A percentile compares a stretch with the other conserved stretches of the same genome.
phyloP scores from a whole-genome alignment of 1,284 basidiomycete species.

The Vanrija pseudolonga region DNA sequence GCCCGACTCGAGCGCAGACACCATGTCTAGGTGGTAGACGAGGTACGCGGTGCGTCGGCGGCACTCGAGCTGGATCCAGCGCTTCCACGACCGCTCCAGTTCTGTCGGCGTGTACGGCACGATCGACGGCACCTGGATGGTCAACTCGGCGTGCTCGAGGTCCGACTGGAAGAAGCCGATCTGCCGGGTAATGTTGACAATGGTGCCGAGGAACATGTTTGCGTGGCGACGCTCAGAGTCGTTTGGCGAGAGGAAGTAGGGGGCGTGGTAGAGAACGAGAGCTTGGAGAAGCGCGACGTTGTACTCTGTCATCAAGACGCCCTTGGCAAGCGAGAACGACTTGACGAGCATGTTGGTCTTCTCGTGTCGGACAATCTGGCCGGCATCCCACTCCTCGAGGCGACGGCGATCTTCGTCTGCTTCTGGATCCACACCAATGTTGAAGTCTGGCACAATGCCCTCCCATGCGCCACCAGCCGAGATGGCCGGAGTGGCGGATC shows the following conservation, averaged over 20 bases:
- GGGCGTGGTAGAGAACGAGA: conserved; percentile 49
- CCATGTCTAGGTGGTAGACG: conserved; percentile 51
- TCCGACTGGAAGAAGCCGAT: conserved; percentile 47
- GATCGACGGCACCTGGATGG: conserved; percentile 22
- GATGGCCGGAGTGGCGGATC: neutral
- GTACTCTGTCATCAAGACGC: conserved; percentile 49
- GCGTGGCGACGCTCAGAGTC: conserved; percentile 44
- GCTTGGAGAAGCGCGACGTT: conserved; percentile 50
- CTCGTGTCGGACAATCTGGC: conserved; percentile 42
- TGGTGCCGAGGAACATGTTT: conserved; percentile 48
- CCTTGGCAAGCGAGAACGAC: conserved; percentile 46
- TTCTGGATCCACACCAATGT: conserved; percentile 9
- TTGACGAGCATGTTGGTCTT: conserved; percentile 53
- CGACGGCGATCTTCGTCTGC: conserved; percentile 17
- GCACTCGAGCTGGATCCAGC: conserved; percentile 51
- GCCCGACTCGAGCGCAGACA: conserved; percentile 50
- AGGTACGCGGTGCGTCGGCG: conserved; percentile 48
- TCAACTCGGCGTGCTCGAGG: conserved; percentile 37
- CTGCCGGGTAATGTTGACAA: conserved; percentile 50
- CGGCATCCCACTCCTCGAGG: conserved; percentile 36
- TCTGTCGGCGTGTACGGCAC: conserved; percentile 36
- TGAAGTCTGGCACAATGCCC: conserved; percentile 10
- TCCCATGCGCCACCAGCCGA: conserved; percentile 12
- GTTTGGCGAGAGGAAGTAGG: conserved; percentile 47
- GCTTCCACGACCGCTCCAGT: conserved; percentile 46